Percentiles rank a stretch among this genome's conserved stretches.
phyloP scores from a whole-genome alignment of 2,329 filamentous ascomycete genomes.

The Trichoderma atroviride region DNA sequence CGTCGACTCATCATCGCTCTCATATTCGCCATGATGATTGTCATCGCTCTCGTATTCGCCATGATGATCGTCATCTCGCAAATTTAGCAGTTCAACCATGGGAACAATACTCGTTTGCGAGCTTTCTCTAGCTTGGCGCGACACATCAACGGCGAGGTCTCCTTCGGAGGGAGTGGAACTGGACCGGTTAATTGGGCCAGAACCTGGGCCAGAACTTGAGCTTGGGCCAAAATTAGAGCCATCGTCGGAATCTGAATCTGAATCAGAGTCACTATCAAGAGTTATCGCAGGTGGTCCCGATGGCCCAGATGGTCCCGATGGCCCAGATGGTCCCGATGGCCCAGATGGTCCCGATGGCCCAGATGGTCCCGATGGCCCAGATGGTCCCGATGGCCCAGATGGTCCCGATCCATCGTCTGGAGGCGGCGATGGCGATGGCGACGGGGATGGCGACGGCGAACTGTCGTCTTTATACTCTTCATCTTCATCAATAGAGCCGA shows the following conservation, averaged over 20 bases:
- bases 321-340: not conserved
- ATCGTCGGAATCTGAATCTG: not conserved
- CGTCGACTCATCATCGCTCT: slow-evolving; percentile 12
- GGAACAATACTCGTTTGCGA: not conserved
- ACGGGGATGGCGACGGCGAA: not conserved
- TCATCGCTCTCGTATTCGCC: not conserved
- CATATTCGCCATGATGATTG: not conserved
- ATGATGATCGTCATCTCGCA: not conserved
- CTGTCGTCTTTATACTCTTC: not conserved
- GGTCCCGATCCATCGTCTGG: not conserved
- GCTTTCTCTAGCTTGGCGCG: not conserved
- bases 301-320: too few relatives aligned
- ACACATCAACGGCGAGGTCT: not conserved
- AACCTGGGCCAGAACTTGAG: not conserved
- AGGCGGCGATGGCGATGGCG: not conserved
- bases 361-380: too few relatives aligned
- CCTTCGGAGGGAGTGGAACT: not conserved
- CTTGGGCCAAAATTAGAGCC: not conserved
- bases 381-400: not conserved
- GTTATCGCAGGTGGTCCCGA: not conserved
- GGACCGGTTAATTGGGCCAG: not conserved
- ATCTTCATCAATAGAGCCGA: not conserved
- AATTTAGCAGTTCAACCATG: not conserved
- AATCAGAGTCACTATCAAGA: not conserved
- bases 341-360: not conserved